phyloP scores from a whole-genome alignment of 257 asterid genomes.

The Ehretia macrophylla region DNA sequence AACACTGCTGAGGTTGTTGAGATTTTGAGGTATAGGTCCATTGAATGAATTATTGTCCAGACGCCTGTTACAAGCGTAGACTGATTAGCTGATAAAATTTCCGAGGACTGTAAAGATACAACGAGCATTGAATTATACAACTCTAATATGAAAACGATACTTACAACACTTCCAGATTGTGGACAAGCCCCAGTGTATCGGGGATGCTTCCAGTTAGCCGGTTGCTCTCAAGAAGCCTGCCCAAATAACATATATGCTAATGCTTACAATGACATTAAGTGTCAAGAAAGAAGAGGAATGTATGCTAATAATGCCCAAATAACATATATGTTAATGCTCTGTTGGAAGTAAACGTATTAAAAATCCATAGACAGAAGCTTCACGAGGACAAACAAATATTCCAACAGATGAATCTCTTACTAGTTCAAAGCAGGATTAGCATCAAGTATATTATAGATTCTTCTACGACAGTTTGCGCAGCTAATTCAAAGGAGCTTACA shows the following conservation, averaged over 20 bases:
- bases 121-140: not conserved
- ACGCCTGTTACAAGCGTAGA: slow-evolving; percentile 40
- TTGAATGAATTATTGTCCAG: slow-evolving; percentile 58
- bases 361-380: no score
- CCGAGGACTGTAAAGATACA: not conserved
- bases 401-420: no score
- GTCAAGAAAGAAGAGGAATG: no score
- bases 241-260: slow-evolving; percentile 13
- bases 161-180: slow-evolving; percentile 68
- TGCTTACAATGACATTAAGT: no score
- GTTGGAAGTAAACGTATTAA: no score
- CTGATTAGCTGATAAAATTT: slow-evolving; percentile 6
- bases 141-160: slow-evolving; percentile 30
- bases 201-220: slow-evolving; percentile 62
- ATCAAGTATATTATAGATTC: not conserved
- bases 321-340: no score
- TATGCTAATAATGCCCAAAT: no score
- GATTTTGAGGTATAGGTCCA: slow-evolving; percentile 56
- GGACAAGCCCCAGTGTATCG: slow-evolving; percentile 53
- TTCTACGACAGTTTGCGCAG: no score
- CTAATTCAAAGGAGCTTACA: no score
- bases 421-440: no score
- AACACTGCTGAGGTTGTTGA: slow-evolving; percentile 52
- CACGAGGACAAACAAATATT: no score
- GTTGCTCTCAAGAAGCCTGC: slow-evolving; percentile 77